Conservation (phyloP, 495 filamentous ascomycete species). For the Aspergillus panamensis region DNA sequence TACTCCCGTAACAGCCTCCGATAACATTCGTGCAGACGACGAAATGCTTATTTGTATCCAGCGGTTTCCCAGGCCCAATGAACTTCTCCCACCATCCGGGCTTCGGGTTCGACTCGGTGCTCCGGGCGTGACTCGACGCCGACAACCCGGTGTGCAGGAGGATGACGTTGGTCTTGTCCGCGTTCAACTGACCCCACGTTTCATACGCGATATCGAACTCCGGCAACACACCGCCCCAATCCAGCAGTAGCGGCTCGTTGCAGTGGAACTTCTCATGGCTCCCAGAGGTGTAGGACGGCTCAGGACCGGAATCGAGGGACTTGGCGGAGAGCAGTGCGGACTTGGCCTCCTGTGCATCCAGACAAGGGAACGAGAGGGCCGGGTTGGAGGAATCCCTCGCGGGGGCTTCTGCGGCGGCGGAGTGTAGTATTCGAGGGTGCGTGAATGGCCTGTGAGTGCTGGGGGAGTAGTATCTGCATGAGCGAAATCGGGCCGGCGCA, state of each 20-base stretch:
- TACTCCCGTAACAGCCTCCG: constrained; percentile 94
- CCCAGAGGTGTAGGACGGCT: constrained; percentile 91
- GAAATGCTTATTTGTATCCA: constrained; percentile 90
- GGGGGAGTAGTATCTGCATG: constrained; percentile 1
- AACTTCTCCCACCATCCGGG: constrained; percentile 99
- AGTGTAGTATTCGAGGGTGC: constrained; percentile 27
- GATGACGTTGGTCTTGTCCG: constrained; percentile 81
- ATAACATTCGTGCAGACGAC: constrained; percentile 97
- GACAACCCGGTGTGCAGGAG: constrained; percentile 92
- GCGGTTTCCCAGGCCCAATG: constrained; percentile 79
- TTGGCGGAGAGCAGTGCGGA: constrained; percentile 72
- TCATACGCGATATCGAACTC: constrained; percentile 91
- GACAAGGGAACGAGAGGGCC: constrained; percentile 89
- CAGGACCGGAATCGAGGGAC: constrained; percentile 74
- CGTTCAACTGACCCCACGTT: constrained; percentile 83
- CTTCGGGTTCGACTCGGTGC: constrained; percentile 77
- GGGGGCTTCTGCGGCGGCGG: constrained; percentile 22
- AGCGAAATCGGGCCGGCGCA: neutral
- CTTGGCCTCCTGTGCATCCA: constrained; percentile 83
- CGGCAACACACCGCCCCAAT: constrained; percentile 87
- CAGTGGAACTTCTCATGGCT: constrained; percentile 72
- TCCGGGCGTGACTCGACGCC: constrained; percentile 93
- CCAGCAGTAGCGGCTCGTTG: constrained; percentile 70
- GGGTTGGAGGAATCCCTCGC: constrained; percentile 68
- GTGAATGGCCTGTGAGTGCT: neutral